Evolutionary conservation across 2,329 filamentous ascomycete species (phyloP), one percentile per base, ranked within the genome.

Genomic region (Phymatotrichopsis omnivora): DNA sequence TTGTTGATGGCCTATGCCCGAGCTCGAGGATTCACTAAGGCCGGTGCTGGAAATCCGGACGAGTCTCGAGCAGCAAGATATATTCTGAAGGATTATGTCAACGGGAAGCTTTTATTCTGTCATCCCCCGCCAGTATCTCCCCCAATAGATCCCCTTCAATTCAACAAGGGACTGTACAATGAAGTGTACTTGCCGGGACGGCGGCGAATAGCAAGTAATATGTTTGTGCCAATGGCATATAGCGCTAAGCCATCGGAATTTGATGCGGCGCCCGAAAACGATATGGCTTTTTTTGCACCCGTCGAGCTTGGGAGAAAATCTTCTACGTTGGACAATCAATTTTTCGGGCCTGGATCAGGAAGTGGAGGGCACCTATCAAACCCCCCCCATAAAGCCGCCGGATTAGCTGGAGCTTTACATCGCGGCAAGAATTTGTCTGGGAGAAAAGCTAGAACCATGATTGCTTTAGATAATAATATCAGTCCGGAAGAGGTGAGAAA

Each of bases 11-110:
- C 89, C 3, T 96, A 95, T 60, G 91, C 91, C 27, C 76, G 74
- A 44, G 91, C 91, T 12, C 73, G 93, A 61, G 91, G 91, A 8
- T 98, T 93, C 68, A 80, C 82, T 47, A 95, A 87, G 4, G 80
- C 83, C 42, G 91, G 91, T 59, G 75, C 84, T 25, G 89, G 91
- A 7, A 83, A 91, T 60, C 89, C 91, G 0, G 91, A 98, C 59
- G 86, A 94, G 68, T 93, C 86, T 1, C 76, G 91, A 57, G 91
- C 91, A 5, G 86, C 89, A 4, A 76, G 91, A 42, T 82, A 85
- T 57, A 73, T 98, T 12, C 74, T 98, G 20, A 98, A 98, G 63
- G 91, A 98, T 67, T 98, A 96, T 60, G 91, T 98, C 57, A 93
- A 82, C 62, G 91, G 91, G 52, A 96, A 95, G 67, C 74, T 98